These are phyloP conservation scores for Chiua virens DNA, from an alignment of 768 basidiomycete genomes.

Conservation along the genomic window DNA sequence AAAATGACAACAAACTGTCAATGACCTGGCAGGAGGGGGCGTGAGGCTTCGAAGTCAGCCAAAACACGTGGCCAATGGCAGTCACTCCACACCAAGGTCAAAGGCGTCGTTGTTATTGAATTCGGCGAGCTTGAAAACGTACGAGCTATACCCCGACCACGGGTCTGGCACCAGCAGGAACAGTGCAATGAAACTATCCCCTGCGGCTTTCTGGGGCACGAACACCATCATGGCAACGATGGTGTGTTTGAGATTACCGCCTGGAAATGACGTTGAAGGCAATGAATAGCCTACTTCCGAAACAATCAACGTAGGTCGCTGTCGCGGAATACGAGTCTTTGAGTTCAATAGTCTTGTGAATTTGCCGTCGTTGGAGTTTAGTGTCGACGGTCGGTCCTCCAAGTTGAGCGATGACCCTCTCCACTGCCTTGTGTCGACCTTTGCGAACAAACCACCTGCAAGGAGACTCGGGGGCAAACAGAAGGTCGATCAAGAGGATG, in stretches of 20 bases:
- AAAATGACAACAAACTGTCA: slow-evolving; percentile 28
- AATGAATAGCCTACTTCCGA: slow-evolving; percentile 21
- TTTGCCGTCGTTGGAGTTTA: slow-evolving; percentile 23
- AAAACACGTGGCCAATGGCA: slow-evolving; percentile 14
- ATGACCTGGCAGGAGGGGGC: slow-evolving; percentile 12
- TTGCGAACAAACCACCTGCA: slow-evolving; percentile 38
- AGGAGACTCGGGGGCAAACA: slow-evolving; percentile 31
- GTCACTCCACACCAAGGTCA: slow-evolving; percentile 29
- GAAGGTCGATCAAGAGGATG: slow-evolving; percentile 31
- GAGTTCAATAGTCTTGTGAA: slow-evolving; percentile 29
- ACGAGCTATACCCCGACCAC: slow-evolving; percentile 24
- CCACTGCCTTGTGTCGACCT: slow-evolving; percentile 26
- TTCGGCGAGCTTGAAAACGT: slow-evolving; percentile 38
- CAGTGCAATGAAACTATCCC: too few species aligned
- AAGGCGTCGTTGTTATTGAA: slow-evolving; percentile 30
- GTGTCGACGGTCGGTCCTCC: slow-evolving; percentile 24
- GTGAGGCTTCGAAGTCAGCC: neutral
- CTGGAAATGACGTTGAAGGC: slow-evolving; percentile 10
- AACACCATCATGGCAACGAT: slow-evolving; percentile 32
- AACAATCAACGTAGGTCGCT: slow-evolving; percentile 32
- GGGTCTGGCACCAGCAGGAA: too few species aligned
- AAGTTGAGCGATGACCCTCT: slow-evolving; percentile 16
- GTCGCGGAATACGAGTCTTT: slow-evolving; percentile 29
- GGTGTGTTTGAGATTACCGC: slow-evolving; percentile 25
- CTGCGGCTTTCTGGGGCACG: slow-evolving; percentile 27